A percentile compares a stretch with the other conserved stretches of the same genome.
phyloP scores from a whole-genome alignment of 2,329 filamentous ascomycete genomes.

The Apiospora saccharicola region DNA sequence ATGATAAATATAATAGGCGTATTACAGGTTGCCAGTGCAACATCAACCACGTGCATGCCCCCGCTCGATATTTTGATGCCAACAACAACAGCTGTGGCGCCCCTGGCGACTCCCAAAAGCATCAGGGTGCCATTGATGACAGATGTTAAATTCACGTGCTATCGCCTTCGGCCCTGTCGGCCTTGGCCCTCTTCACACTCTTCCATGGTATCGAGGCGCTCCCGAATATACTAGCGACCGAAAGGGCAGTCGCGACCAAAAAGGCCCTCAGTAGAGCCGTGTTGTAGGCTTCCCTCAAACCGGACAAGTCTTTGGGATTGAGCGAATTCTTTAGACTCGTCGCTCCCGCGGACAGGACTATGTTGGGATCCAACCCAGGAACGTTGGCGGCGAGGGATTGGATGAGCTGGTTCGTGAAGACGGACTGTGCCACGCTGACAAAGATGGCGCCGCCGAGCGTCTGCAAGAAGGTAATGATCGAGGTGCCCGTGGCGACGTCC shows the following conservation, averaged over 20 bases:
- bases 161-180: background rate
- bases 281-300: slow-evolving; percentile 52
- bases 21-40: too few relatives aligned
- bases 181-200: slow-evolving; percentile 60
- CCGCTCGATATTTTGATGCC: too few relatives aligned
- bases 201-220: slow-evolving; percentile 58
- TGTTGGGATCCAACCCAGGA: slow-evolving; percentile 43
- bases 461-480: slow-evolving; percentile 50
- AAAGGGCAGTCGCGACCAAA: slow-evolving; percentile 53
- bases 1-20: too few relatives aligned
- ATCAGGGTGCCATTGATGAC: too few relatives aligned
- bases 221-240: slow-evolving; percentile 52
- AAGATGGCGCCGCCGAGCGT: slow-evolving; percentile 56
- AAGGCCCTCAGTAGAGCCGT: slow-evolving; percentile 52
- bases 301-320: slow-evolving; percentile 40
- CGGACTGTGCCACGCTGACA: slow-evolving; percentile 57
- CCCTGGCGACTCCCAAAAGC: background rate
- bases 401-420: slow-evolving; percentile 59
- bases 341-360: slow-evolving; percentile 46
- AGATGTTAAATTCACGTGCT: background rate
- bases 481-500: slow-evolving; percentile 39
- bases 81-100: background rate
- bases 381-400: slow-evolving; percentile 45
- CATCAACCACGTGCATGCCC: too few relatives aligned
- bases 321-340: slow-evolving; percentile 45